A percentile compares a stretch with the other conserved stretches of the same genome.
Evolutionary conservation across 345 rosid genomes (phyloP).

Genomic region (Schrenkiella parvula): DNA sequence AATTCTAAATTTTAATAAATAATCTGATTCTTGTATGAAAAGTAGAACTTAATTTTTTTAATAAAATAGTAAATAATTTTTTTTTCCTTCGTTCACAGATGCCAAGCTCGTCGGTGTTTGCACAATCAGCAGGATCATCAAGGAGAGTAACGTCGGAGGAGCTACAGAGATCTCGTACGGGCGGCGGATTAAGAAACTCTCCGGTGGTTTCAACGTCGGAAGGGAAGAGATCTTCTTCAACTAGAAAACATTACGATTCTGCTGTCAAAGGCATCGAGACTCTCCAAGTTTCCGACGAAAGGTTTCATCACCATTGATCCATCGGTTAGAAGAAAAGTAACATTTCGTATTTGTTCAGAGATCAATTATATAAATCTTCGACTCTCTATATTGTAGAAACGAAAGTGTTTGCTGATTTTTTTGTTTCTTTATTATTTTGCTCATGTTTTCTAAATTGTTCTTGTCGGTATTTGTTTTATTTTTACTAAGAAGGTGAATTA

Average conservation of each 20-base stretch:
- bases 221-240: constrained; percentile 54
- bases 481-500: background rate
- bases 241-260: constrained; percentile 61
- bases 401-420: background rate
- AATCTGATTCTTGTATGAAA: background rate
- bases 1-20: background rate
- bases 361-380: background rate
- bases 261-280: constrained; percentile 63
- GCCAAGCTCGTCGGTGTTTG: constrained; percentile 52
- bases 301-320: constrained; percentile 32
- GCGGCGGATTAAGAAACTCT: constrained; percentile 45
- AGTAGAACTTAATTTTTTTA: background rate
- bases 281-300: constrained; percentile 45
- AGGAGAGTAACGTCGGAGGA: constrained; percentile 59
- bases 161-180: constrained; percentile 44
- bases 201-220: constrained; percentile 57
- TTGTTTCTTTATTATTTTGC: background rate
- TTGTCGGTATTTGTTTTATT: background rate
- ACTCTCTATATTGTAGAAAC: constrained; percentile 10
- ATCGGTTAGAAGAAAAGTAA: background rate
- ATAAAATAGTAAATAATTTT: background rate
- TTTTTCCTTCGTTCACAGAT: constrained; percentile 12
- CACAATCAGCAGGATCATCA: constrained; percentile 66
- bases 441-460: background rate
- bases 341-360: background rate